phyloP scores from a whole-genome alignment of 768 basidiomycete genomes.

The Trametes gibbosa region DNA sequence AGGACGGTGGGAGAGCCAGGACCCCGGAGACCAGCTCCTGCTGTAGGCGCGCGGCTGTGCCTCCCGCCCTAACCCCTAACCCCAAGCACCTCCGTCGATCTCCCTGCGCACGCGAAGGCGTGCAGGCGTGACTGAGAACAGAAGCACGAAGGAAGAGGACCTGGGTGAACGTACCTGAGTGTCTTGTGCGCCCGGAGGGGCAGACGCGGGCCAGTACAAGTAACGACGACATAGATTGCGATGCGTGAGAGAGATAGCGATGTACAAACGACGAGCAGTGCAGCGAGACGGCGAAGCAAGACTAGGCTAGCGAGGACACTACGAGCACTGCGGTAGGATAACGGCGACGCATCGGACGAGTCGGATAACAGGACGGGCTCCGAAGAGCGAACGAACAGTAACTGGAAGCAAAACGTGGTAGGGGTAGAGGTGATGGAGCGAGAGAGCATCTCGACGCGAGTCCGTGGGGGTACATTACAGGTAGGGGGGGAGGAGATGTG shows the following conservation, averaged over 20 bases:
- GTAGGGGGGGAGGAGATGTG: no score
- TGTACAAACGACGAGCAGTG: not conserved
- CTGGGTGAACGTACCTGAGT: no score
- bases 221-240: not conserved
- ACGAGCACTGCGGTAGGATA: not conserved
- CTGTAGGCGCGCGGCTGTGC: not conserved
- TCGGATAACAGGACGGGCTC: not conserved
- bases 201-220: not conserved
- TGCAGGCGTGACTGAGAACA: not conserved
- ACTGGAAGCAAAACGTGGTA: no score
- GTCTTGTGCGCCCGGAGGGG: not conserved
- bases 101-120: no score
- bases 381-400: not conserved
- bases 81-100: no score
- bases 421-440: not conserved
- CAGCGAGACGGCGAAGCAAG: not conserved
- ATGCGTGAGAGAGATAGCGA: not conserved
- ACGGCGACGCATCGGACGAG: not conserved
- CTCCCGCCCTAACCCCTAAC: no score
- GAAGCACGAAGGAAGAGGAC: no score
- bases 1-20: not conserved
- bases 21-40: not conserved
- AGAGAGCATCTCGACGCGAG: no score
- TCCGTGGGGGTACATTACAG: no score
- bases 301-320: conserved; percentile 4